Evolutionary conservation across 1,139 yeast genomes (phyloP).

Genomic region (Candida glucosophila): DNA sequence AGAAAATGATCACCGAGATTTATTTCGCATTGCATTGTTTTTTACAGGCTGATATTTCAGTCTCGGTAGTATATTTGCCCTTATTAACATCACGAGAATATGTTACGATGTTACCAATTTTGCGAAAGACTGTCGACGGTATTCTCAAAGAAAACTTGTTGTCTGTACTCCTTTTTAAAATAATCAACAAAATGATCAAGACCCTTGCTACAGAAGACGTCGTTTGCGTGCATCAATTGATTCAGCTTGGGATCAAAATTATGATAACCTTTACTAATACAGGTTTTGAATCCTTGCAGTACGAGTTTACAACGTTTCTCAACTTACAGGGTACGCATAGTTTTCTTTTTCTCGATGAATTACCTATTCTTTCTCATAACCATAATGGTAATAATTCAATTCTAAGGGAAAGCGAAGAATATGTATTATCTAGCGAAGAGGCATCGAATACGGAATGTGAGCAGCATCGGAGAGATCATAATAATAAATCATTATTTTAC

Average conservation of each 20-base stretch:
- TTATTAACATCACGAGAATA: too few relatives aligned
- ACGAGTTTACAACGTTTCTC: conserved; percentile 27
- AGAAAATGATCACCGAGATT: conserved; percentile 19
- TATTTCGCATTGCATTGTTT: conserved; percentile 15
- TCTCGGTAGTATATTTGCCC: conserved; percentile 15
- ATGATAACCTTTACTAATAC: conserved; percentile 19
- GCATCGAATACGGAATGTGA: too few relatives aligned
- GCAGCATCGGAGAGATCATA: too few relatives aligned
- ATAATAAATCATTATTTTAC: too few relatives aligned
- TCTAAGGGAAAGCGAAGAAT: too few relatives aligned
- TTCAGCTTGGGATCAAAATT: conserved; percentile 22
- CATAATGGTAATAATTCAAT: too few relatives aligned
- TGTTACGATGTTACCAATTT: too few relatives aligned
- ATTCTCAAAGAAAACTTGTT: conserved; percentile 18
- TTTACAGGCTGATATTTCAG: conserved; percentile 18
- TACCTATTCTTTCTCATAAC: too few relatives aligned
- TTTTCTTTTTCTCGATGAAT: too few relatives aligned
- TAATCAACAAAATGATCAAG: conserved; percentile 30
- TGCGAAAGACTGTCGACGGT: too few relatives aligned
- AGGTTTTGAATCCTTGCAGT: conserved; percentile 22
- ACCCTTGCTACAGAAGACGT: conserved; percentile 24
- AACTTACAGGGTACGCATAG: conserved; percentile 18
- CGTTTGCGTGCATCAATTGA: conserved; percentile 19
- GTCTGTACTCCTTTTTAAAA: conserved; percentile 18
- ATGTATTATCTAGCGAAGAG: too few relatives aligned